phyloP scores from a whole-genome alignment of 164 flowering plant genomes.

The Vitis amurensis region DNA sequence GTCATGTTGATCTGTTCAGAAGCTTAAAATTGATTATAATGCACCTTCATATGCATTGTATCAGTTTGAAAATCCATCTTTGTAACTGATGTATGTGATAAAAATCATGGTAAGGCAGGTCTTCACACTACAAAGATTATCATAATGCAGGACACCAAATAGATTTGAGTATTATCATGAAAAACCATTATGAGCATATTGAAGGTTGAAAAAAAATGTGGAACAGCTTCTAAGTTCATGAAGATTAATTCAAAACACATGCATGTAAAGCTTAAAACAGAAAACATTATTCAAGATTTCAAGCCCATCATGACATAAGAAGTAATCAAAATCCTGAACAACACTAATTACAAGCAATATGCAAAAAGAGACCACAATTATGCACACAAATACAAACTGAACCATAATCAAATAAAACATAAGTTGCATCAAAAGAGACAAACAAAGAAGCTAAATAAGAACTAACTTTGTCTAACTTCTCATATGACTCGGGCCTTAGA shows the following conservation, averaged over 20 bases:
- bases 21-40: no score
- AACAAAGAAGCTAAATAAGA: not conserved
- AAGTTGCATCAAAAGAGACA: not conserved
- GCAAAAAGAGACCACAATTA: not conserved
- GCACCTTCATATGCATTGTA: no score
- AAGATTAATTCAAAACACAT: not conserved
- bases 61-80: no score
- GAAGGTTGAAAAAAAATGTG: not conserved
- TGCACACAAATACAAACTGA: not conserved
- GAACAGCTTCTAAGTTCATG: not conserved
- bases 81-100: no score
- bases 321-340: not conserved
- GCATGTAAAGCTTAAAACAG: not conserved
- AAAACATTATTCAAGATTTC: not conserved
- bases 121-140: no score
- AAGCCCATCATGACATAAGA: not conserved
- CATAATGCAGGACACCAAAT: no score
- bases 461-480: slow-evolving; percentile 61
- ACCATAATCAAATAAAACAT: not conserved
- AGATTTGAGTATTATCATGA: no score
- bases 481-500: slow-evolving; percentile 57
- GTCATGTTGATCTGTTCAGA: no score
- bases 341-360: not conserved
- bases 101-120: no score
- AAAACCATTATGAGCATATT: no score